phyloP scores from a whole-genome alignment of 2,329 filamentous ascomycete species.

The Penicillium sp. region DNA sequence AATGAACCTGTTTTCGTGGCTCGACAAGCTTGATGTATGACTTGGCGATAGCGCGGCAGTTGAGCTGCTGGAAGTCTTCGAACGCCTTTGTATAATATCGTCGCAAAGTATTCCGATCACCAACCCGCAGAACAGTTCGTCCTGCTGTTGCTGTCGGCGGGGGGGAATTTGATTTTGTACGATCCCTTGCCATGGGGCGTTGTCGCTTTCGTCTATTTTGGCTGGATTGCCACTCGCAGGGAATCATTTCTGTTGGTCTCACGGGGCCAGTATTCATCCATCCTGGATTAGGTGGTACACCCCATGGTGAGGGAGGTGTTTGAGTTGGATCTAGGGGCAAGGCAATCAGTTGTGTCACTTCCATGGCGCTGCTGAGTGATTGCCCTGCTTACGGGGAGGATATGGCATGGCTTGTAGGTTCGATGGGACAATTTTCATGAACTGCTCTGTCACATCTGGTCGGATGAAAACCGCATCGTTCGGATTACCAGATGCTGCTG shows the following conservation, averaged over 20 bases:
- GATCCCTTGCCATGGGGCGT: constrained; percentile 19
- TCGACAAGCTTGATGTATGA: constrained; percentile 53
- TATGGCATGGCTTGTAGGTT: constrained; percentile 26
- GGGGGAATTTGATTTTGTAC: constrained; percentile 23
- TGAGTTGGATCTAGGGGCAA: constrained; percentile 13
- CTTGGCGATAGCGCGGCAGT: constrained; percentile 51
- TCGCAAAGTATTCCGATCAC: constrained; percentile 30
- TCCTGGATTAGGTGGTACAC: constrained; percentile 18
- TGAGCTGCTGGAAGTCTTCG: constrained; percentile 50
- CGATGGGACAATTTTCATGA: constrained; percentile 34
- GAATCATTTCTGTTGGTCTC: constrained; percentile 31
- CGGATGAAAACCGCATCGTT: constrained; percentile 33
- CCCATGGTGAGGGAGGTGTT: constrained; percentile 10
- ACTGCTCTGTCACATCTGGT: constrained; percentile 39
- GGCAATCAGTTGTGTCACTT: background rate
- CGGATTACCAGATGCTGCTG: constrained; percentile 34
- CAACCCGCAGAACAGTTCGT: constrained; percentile 34
- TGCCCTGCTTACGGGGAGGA: constrained; percentile 24
- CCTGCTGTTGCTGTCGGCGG: constrained; percentile 24
- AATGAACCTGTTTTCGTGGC: constrained; percentile 52
- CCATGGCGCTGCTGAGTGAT: background rate
- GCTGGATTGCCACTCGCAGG: constrained; percentile 36
- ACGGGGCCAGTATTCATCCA: constrained; percentile 31
- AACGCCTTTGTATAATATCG: constrained; percentile 48
- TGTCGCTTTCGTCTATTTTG: constrained; percentile 33